phyloP scores from a whole-genome alignment of 495 filamentous ascomycete genomes.

The Thermochaetoides thermophila region DNA sequence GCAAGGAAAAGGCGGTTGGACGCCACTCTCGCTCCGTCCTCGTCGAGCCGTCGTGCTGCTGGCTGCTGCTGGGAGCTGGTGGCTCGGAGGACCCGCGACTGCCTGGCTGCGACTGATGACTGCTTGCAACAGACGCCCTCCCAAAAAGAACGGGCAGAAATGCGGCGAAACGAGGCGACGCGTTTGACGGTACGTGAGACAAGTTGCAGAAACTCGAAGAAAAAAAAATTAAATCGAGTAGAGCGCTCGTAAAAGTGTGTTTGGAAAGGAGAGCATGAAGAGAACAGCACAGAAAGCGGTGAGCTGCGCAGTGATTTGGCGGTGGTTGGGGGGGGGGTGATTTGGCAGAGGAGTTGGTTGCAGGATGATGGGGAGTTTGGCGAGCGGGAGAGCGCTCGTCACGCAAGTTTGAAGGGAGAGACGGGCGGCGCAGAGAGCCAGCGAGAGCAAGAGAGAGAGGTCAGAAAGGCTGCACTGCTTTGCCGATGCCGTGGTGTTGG shows the following conservation, averaged over 20 bases:
- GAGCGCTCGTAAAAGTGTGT: slow-evolving; percentile 5
- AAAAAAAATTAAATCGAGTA: too few relatives aligned
- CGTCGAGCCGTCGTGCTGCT: too few relatives aligned
- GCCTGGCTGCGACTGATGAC: slow-evolving; percentile 5
- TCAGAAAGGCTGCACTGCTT: too few relatives aligned
- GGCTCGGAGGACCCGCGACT: too few relatives aligned
- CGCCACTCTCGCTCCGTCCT: slow-evolving; percentile 8
- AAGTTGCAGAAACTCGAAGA: too few relatives aligned
- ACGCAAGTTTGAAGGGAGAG: slow-evolving; percentile 24
- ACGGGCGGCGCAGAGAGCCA: slow-evolving; percentile 9
- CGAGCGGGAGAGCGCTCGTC: slow-evolving; percentile 17
- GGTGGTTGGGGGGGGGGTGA: slow-evolving; percentile 10
- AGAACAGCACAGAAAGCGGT: slow-evolving; percentile 6
- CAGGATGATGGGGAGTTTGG: slow-evolving; percentile 11
- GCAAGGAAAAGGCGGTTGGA: slow-evolving; percentile 13
- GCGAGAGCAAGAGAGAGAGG: too few relatives aligned
- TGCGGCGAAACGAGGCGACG: too few relatives aligned
- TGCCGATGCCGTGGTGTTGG: too few relatives aligned
- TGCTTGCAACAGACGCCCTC: slow-evolving; percentile 3
- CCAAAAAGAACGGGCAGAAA: too few relatives aligned
- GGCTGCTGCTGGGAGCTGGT: too few relatives aligned
- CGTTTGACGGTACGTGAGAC: too few relatives aligned
- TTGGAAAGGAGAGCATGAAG: slow-evolving; percentile 7
- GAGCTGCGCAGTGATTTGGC: slow-evolving; percentile 12
- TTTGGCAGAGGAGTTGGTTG: slow-evolving; percentile 17